A percentile compares a stretch with the other conserved stretches of the same genome.
phyloP scores from a whole-genome alignment of 208 protist species.

The Lotmaria passim region DNA sequence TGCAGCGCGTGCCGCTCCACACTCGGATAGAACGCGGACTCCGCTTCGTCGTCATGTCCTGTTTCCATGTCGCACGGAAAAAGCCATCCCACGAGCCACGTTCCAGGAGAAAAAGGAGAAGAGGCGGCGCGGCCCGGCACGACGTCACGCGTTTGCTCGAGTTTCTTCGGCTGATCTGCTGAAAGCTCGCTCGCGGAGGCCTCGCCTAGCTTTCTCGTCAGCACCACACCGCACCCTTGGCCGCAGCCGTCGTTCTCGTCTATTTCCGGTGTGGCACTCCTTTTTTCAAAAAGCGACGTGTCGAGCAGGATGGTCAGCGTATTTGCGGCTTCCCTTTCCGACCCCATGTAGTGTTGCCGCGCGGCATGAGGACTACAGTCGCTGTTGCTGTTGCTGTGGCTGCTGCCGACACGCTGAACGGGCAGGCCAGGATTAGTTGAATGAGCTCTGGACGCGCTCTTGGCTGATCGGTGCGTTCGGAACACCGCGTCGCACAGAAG shows the following conservation, averaged over 20 bases:
- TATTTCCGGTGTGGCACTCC: not conserved
- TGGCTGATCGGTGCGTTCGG: too few relatives aligned
- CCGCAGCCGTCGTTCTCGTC: too few relatives aligned
- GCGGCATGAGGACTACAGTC: not conserved
- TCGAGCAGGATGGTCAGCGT: slow-evolving; percentile 24
- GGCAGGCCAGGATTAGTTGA: not conserved
- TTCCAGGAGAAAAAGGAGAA: not conserved
- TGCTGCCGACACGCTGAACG: not conserved
- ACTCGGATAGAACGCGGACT: not conserved
- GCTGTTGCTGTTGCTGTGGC: not conserved
- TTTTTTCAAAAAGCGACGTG: not conserved
- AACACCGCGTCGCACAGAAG: slow-evolving; percentile 8
- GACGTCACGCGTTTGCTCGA: not conserved
- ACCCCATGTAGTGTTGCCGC: too few relatives aligned
- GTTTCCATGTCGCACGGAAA: not conserved
- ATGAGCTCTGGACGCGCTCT: not conserved
- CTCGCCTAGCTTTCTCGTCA: not conserved
- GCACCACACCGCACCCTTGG: not conserved
- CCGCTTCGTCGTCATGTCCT: not conserved
- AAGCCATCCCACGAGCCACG: slow-evolving; percentile 1
- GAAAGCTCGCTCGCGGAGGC: not conserved
- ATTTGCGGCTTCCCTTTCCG: not conserved
- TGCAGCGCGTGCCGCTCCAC: slow-evolving; percentile 16
- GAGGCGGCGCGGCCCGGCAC: too few relatives aligned
- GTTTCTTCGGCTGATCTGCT: not conserved